Base-by-base conservation (phyloP, 371 early-diverging fungal species). In the Sporodiniella umbellata region DNA sequence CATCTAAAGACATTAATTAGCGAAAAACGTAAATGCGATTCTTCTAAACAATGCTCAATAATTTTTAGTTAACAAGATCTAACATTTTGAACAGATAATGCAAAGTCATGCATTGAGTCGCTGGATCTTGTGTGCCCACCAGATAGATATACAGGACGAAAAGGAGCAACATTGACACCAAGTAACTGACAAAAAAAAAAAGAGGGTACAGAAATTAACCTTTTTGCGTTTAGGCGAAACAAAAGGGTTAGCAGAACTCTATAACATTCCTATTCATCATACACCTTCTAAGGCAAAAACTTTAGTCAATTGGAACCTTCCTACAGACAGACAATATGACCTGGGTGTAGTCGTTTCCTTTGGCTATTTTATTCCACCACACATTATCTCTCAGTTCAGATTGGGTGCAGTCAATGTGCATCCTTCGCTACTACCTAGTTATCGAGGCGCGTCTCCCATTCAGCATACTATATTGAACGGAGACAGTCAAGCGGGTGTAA, bases 271-370 rank as follows among this genome's bases (percentile, higher is more conserved):
- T 4, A 51, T 68, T 2, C 62, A 54, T 45, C 62, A 62, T 22
- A 68, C 72, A 22, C 74, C 69, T 2, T 33, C 37, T 1, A 31
- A 49, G 24, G 61, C 53, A 7, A 61, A 59, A 21, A 48, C 59
- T 18, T 35, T 77, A 7, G 35, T 54, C 6, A 62, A 60, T 25
- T 75, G 72, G 72, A 60, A 52, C 37, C 43, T 51, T 42, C 70
- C 59, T 39, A 66, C 62, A 21, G 51, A 24, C 48, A 43, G 30
- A 40, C 23, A 26, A 7, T 78, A 54, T 62, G 92, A 95, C 64
- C 61, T 97, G n/a, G 98, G 88, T 4, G 74, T 95, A 0, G 96
- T 93, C 21, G 93, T 94, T 0, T 95, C 95, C 1, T 96, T 94
- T 73, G 93, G 95, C 1, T 88, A 89, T 62, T 95, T 96, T 58